Evolutionary conservation across 2,329 filamentous ascomycete genomes (phyloP).

Genomic region (Talaromyces sp.): DNA sequence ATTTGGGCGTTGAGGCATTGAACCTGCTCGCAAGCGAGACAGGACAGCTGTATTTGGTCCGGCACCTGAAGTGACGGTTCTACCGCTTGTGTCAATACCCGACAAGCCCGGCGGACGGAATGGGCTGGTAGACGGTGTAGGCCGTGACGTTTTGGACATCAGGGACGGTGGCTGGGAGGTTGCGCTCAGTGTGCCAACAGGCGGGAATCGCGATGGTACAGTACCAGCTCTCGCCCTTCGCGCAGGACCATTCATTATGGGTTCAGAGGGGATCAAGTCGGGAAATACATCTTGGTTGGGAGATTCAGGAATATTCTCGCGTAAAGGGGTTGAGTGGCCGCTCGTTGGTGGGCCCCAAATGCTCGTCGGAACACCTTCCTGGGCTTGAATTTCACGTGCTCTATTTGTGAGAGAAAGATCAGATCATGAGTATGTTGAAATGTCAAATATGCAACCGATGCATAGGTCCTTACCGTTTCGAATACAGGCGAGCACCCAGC

Average conservation of each 20-base stretch:
- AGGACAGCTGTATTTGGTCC: constrained; percentile 66
- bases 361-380: constrained; percentile 76
- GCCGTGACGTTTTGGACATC: constrained; percentile 72
- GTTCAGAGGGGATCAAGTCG: constrained; percentile 70
- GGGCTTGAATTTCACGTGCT: constrained; percentile 92
- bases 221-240: constrained; percentile 87
- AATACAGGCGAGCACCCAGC: constrained; percentile 72
- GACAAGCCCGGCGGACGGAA: constrained; percentile 61
- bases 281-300: constrained; percentile 89
- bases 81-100: constrained; percentile 36
- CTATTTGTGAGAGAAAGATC: constrained; percentile 44
- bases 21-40: constrained; percentile 82
- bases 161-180: constrained; percentile 54
- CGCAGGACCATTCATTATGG: constrained; percentile 59
- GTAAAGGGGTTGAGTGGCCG: constrained; percentile 89
- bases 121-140: constrained; percentile 80
- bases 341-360: constrained; percentile 95
- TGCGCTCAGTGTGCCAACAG: constrained; percentile 58
- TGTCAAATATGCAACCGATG: background rate
- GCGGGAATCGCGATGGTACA: constrained; percentile 89
- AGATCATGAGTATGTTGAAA: constrained; percentile 15
- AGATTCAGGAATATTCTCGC: constrained; percentile 96
- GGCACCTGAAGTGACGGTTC: constrained; percentile 39
- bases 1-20: constrained; percentile 82
- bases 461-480: constrained; percentile 69